These are phyloP conservation scores for Aspergillus floridensis DNA, from an alignment of 2,329 filamentous ascomycete genomes.

Conservation along the genomic window DNA sequence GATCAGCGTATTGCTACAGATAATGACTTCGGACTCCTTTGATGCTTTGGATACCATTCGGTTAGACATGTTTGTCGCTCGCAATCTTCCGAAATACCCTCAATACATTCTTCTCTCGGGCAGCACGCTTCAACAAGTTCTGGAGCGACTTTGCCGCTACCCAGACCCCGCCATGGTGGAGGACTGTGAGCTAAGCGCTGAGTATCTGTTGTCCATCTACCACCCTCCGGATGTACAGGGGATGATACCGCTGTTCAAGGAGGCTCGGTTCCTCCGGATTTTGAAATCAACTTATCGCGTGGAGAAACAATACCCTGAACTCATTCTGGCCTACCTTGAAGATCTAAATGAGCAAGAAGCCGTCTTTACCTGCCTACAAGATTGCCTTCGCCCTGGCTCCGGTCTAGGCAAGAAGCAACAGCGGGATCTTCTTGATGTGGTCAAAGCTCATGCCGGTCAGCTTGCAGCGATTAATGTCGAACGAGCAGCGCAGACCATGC, in stretches of 20 bases:
- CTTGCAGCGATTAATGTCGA: constrained; percentile 66
- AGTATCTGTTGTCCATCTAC: constrained; percentile 91
- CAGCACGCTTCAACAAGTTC: constrained; percentile 75
- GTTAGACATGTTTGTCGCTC: constrained; percentile 96
- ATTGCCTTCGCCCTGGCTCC: constrained; percentile 67
- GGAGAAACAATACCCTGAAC: constrained; percentile 74
- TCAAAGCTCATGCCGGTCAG: constrained; percentile 63
- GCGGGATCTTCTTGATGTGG: constrained; percentile 66
- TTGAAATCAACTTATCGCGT: constrained; percentile 82
- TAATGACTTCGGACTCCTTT: constrained; percentile 75
- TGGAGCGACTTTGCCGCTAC: constrained; percentile 80
- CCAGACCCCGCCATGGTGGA: constrained; percentile 77
- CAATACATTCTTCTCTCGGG: constrained; percentile 92
- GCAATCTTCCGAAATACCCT: constrained; percentile 93
- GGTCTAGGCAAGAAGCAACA: constrained; percentile 67
- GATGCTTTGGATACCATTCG: constrained; percentile 81
- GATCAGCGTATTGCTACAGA: constrained; percentile 82
- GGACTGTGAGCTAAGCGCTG: constrained; percentile 93
- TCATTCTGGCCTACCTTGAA: constrained; percentile 79
- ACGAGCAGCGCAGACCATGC: constrained; percentile 64
- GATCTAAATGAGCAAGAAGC: constrained; percentile 72
- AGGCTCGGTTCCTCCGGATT: constrained; percentile 84
- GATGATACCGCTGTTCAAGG: constrained; percentile 73
- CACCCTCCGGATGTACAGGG: constrained; percentile 77
- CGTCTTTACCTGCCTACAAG: constrained; percentile 75